A percentile compares a stretch with the other conserved stretches of the same genome.
phyloP scores from a whole-genome alignment of 805 yeast species.

The Brettanomyces nanus region DNA sequence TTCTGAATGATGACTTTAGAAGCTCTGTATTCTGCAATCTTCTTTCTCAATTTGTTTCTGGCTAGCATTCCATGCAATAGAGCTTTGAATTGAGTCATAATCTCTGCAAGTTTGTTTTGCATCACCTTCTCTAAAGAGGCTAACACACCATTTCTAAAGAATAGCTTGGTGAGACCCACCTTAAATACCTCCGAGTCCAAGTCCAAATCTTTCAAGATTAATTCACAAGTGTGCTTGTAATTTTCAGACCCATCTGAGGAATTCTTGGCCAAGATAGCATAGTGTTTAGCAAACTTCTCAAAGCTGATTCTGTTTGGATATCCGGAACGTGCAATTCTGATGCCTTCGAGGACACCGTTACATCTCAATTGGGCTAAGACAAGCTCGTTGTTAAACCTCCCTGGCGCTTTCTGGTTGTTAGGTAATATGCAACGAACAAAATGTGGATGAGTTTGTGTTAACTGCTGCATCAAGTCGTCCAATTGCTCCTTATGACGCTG shows the following conservation, averaged over 20 bases:
- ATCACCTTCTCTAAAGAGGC: slow-evolving; percentile 73
- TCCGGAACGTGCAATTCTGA: slow-evolving; percentile 93
- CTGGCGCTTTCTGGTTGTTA: slow-evolving; percentile 65
- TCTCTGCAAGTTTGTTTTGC: slow-evolving; percentile 49
- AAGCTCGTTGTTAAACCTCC: slow-evolving; percentile 60
- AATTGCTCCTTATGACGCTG: slow-evolving; percentile 86
- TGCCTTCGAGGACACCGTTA: slow-evolving; percentile 97
- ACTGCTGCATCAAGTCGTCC: slow-evolving; percentile 56
- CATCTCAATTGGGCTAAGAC: slow-evolving; percentile 88
- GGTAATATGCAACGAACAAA: slow-evolving; percentile 96
- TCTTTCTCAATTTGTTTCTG: slow-evolving; percentile 38
- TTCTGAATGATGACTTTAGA: slow-evolving; percentile 60
- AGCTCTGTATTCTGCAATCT: slow-evolving; percentile 59
- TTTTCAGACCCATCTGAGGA: slow-evolving; percentile 26
- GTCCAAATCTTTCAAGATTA: slow-evolving; percentile 53
- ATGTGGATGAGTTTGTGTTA: slow-evolving; percentile 83
- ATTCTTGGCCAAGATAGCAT: slow-evolving; percentile 56
- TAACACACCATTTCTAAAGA: slow-evolving; percentile 69
- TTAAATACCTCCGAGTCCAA: slow-evolving; percentile 54
- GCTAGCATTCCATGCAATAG: slow-evolving; percentile 53
- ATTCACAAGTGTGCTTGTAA: slow-evolving; percentile 60
- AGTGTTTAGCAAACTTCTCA: slow-evolving; percentile 68
- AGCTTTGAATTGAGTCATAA: slow-evolving; percentile 58
- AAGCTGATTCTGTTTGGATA: slow-evolving; percentile 89
- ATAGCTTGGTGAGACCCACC: slow-evolving; percentile 64